Percentiles rank a stretch among this genome's conserved stretches.
phyloP scores from a whole-genome alignment of 192 early-diverging fungal genomes.

The Diversispora eburnea region DNA sequence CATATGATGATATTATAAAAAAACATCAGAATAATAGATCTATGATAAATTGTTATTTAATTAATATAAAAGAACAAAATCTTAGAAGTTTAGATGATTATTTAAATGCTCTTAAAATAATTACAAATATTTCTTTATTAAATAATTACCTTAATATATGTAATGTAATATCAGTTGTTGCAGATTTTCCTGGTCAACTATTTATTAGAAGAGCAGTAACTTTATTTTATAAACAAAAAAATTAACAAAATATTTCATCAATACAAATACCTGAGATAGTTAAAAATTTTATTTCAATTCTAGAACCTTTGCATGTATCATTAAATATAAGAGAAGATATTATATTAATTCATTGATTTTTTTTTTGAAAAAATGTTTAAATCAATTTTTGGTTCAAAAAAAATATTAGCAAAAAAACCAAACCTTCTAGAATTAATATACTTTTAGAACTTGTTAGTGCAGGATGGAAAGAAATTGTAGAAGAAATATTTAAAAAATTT shows the following conservation, averaged over 20 bases:
- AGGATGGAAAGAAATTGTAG: background rate
- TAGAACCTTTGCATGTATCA: background rate
- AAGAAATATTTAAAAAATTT: background rate
- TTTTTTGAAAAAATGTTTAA: constrained; percentile 10
- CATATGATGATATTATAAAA: background rate
- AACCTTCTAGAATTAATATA: background rate
- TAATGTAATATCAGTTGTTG: constrained; percentile 2
- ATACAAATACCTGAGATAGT: background rate
- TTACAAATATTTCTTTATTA: background rate
- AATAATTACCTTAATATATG: background rate
- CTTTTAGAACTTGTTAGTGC: background rate
- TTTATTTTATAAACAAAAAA: background rate
- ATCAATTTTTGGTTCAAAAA: background rate
- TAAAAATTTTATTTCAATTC: background rate
- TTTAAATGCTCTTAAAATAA: background rate
- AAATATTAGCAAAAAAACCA: background rate
- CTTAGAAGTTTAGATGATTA: background rate
- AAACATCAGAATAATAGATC: background rate
- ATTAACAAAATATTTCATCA: background rate
- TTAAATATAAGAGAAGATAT: background rate
- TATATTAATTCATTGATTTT: background rate
- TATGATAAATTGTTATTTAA: background rate
- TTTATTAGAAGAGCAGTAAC: constrained; percentile 6
- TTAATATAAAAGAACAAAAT: background rate
- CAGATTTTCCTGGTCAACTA: constrained; percentile 8